A percentile compares a stretch with the other conserved stretches of the same genome.
These are phyloP conservation scores for Naganishia liquefaciens DNA, from an alignment of 1,284 basidiomycete genomes.

Conservation along the genomic window DNA sequence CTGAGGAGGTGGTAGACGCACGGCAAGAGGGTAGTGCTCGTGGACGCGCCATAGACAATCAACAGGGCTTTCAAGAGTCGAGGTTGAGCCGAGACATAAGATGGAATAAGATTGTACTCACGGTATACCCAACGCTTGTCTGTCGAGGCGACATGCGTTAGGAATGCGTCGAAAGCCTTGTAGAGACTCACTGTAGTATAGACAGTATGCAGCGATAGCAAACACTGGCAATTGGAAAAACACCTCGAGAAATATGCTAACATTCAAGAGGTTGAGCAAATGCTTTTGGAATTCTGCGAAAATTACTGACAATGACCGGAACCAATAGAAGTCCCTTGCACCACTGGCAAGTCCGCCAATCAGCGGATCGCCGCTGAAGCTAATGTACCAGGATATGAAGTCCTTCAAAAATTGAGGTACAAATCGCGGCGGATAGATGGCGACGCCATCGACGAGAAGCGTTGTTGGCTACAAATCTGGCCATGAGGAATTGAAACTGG, in stretches of 20 bases:
- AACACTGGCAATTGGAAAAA: slow-evolving; percentile 77
- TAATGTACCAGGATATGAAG: slow-evolving; percentile 41
- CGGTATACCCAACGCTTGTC: slow-evolving; percentile 23
- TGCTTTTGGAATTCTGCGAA: background rate
- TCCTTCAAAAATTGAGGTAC: slow-evolving; percentile 28
- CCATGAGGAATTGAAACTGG: background rate
- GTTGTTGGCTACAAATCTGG: slow-evolving; percentile 38
- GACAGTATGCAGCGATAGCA: slow-evolving; percentile 64
- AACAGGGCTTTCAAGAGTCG: slow-evolving; percentile 58
- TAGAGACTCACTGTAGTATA: slow-evolving; percentile 63
- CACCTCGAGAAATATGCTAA: slow-evolving; percentile 47
- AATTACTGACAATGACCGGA: slow-evolving; percentile 40
- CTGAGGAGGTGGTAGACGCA: slow-evolving; percentile 65
- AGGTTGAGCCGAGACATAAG: slow-evolving; percentile 58
- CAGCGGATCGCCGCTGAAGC: slow-evolving; percentile 47
- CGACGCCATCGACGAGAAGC: slow-evolving; percentile 46
- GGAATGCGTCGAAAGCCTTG: background rate
- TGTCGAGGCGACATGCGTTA: background rate
- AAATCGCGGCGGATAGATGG: slow-evolving; percentile 46
- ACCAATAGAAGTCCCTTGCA: slow-evolving; percentile 43
- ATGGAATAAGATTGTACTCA: slow-evolving; percentile 5
- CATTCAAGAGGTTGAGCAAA: background rate
- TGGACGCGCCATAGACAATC: slow-evolving; percentile 72
- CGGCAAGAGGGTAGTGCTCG: slow-evolving; percentile 72
- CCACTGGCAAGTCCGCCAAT: slow-evolving; percentile 40